Evolutionary conservation across 495 filamentous ascomycete genomes (phyloP).

Genomic region (Neurospora terricola): DNA sequence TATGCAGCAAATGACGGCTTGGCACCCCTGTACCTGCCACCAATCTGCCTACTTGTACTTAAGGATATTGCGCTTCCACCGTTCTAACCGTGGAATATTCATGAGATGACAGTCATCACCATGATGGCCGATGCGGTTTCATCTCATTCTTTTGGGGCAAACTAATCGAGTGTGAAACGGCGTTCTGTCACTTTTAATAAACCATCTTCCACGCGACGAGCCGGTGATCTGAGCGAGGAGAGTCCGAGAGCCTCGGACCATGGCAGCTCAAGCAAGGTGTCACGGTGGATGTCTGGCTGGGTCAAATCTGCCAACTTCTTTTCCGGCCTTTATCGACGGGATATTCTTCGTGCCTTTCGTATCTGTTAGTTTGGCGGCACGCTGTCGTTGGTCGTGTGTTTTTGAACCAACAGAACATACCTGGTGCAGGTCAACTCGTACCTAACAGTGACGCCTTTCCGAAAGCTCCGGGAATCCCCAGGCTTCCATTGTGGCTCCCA

Average conservation of each 20-base stretch:
- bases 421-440: background rate
- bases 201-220: background rate
- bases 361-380: background rate
- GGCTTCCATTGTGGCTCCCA: background rate
- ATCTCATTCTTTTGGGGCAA: background rate
- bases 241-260: background rate
- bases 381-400: background rate
- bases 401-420: background rate
- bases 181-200: background rate
- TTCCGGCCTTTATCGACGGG: background rate
- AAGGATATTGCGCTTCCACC: background rate
- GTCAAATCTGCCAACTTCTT: background rate
- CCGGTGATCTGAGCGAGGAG: background rate
- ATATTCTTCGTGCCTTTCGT: background rate
- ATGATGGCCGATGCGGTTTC: background rate
- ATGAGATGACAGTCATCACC: background rate
- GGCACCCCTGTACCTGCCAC: slow-evolving; percentile 15
- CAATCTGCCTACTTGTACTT: background rate
- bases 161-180: background rate
- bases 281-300: background rate
- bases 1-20: slow-evolving; percentile 16
- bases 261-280: background rate
- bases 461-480: background rate
- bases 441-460: background rate
- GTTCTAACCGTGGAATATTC: background rate